Conservation (phyloP, 73 alveolate genomes). For the Uronychia setigera region DNA sequence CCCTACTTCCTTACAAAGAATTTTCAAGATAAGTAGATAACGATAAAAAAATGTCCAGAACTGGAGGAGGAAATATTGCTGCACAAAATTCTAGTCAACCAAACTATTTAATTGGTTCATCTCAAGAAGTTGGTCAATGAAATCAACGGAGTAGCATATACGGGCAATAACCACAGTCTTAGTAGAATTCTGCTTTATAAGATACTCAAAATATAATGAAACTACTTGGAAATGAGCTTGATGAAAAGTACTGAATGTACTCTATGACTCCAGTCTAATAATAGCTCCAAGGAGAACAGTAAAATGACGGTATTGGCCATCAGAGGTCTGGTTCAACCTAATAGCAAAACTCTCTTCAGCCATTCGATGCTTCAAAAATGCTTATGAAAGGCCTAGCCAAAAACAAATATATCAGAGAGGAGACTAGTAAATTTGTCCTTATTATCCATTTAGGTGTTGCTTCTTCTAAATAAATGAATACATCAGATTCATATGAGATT, state of each 20-base stretch:
- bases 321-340: too few species aligned
- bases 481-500: neutral
- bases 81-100: too few species aligned
- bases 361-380: too few species aligned
- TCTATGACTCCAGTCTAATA: too few species aligned
- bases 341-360: too few species aligned
- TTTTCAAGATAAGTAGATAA: slow-evolving; percentile 14
- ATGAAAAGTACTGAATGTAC: neutral
- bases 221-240: neutral
- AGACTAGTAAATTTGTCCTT: too few species aligned
- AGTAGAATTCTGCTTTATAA: neutral
- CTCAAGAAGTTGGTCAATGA: neutral
- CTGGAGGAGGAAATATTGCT: slow-evolving; percentile 4
- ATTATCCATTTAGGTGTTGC: neutral
- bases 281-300: too few species aligned
- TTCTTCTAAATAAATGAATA: neutral
- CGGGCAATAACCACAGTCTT: neutral
- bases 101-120: too few species aligned
- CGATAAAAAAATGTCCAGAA: slow-evolving; percentile 16
- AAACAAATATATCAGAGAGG: too few species aligned
- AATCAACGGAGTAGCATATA: neutral
- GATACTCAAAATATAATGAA: slow-evolving; percentile 8
- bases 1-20: slow-evolving; percentile 13
- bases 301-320: too few species aligned
- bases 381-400: too few species aligned